Evolutionary conservation across 805 yeast genomes (phyloP), one percentile per base, ranked within the genome.

Genomic region (Naumovozyma dairenensis): DNA sequence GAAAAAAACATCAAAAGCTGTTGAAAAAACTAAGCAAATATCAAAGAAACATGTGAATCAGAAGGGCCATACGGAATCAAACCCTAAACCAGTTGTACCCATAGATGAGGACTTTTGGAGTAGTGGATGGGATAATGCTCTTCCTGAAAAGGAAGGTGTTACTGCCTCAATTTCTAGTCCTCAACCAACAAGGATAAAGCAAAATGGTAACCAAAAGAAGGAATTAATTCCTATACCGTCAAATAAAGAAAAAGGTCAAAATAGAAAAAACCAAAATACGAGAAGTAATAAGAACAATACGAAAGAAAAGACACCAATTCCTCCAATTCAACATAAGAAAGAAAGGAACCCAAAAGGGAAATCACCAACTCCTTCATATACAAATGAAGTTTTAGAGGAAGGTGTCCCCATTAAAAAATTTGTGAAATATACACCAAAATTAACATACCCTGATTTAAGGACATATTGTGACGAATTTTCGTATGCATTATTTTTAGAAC

Each of bases 401-500:
- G 60, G 60, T 34, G 49, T 47, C 26, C 53, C 66, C 15, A 34
- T 47, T 9, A 49, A 52, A 24, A 57, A 51, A 28, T 53, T 48
- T 28, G 64, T 65, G 5, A 55, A 69, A 3, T 42, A 48, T 17
- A 53, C 44, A 4, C 72, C 78, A 4, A 60, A 59, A 32, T 55
- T 71, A 32, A 55, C 65, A 0, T 77, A 71, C 45, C 70, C 69
- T 8, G 59, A 69, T 19, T 48, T 77, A 44, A 56, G 62, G 7
- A 65, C 66, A 14, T 79, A 80, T 47, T 71, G 69, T 48, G 59
- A 67, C 40, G 77, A 74, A 41, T 70, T 76, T 62, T 68, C 80
- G 35, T 70, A 69, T 53, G 76, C 76, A 34, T 51, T 79, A 35
- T 77, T 74, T 38, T 59, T 76, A 27, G 87, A 80, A 49, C 82